A percentile compares a stretch with the other conserved stretches of the same genome.
These are phyloP conservation scores for Apiotrichum gamsii DNA, from an alignment of 1,284 basidiomycete genomes.

Conservation along the genomic window DNA sequence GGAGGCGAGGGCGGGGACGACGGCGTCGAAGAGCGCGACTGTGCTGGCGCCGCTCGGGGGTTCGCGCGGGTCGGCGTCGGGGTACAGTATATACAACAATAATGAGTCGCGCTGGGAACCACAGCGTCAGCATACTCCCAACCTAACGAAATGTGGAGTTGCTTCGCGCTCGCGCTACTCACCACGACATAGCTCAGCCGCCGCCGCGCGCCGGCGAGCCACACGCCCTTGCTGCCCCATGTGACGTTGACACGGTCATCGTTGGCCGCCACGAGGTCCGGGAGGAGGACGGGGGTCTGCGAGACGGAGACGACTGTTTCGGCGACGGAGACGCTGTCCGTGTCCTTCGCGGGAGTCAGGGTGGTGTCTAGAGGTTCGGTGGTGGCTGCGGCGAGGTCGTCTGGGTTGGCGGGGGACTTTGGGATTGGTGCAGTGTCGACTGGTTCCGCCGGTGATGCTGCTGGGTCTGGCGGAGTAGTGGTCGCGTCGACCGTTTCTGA, in stretches of 20 bases:
- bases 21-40: conserved; percentile 2
- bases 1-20: neutral
- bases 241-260: conserved; percentile 9
- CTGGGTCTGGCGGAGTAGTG: too few relatives aligned
- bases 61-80: neutral
- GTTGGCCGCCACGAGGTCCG: conserved; percentile 27
- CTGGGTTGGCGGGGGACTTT: too few relatives aligned
- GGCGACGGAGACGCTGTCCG: neutral
- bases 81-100: conserved; percentile 22
- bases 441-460: too few relatives aligned
- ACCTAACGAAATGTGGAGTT: neutral
- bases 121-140: neutral
- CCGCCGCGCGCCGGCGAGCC: conserved; percentile 15
- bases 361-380: too few relatives aligned
- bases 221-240: conserved; percentile 15
- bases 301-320: too few relatives aligned
- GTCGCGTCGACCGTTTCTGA: too few relatives aligned
- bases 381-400: too few relatives aligned
- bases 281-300: conserved; percentile 2
- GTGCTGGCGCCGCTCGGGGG: neutral
- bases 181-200: conserved; percentile 31
- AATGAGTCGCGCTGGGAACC: conserved; percentile 25
- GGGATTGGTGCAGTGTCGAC: too few relatives aligned
- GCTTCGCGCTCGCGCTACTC: too few relatives aligned
- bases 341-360: neutral